phyloP scores from a whole-genome alignment of 805 yeast genomes.

The Wickerhamiella cacticola region DNA sequence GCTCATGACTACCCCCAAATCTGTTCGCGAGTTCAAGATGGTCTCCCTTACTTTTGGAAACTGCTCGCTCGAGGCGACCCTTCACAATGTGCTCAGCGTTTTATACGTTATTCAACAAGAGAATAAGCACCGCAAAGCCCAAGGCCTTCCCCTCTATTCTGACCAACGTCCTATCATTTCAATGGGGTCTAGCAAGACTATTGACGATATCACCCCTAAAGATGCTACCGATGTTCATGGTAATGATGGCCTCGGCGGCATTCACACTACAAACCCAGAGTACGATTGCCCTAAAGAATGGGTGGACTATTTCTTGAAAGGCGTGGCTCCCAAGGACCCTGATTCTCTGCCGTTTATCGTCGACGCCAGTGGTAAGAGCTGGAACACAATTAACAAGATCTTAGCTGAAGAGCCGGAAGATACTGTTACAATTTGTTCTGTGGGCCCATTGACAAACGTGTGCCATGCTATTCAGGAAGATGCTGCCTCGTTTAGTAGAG shows the following conservation, averaged over 20 bases:
- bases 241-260: constrained; percentile 33
- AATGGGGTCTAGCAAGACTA: constrained; percentile 27
- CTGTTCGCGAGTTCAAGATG: constrained; percentile 23
- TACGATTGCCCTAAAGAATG: constrained; percentile 27
- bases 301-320: constrained; percentile 22
- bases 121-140: constrained; percentile 21
- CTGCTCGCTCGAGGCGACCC: constrained; percentile 27
- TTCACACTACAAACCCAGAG: constrained; percentile 29
- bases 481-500: constrained; percentile 29
- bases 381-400: constrained; percentile 30
- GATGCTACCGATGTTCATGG: constrained; percentile 35
- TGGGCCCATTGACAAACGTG: constrained; percentile 34
- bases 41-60: constrained; percentile 33
- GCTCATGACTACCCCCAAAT: constrained; percentile 26
- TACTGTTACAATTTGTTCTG: constrained; percentile 31
- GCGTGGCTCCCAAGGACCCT: constrained; percentile 12
- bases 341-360: constrained; percentile 25
- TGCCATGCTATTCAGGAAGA: constrained; percentile 33
- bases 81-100: constrained; percentile 29
- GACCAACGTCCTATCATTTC: constrained; percentile 28
- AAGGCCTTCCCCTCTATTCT: constrained; percentile 21
- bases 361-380: constrained; percentile 20
- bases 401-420: constrained; percentile 28
- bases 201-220: constrained; percentile 23
- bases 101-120: constrained; percentile 30